Evolutionary conservation across 768 basidiomycete species (phyloP).

Genomic region (Crepidotus variabilis): DNA sequence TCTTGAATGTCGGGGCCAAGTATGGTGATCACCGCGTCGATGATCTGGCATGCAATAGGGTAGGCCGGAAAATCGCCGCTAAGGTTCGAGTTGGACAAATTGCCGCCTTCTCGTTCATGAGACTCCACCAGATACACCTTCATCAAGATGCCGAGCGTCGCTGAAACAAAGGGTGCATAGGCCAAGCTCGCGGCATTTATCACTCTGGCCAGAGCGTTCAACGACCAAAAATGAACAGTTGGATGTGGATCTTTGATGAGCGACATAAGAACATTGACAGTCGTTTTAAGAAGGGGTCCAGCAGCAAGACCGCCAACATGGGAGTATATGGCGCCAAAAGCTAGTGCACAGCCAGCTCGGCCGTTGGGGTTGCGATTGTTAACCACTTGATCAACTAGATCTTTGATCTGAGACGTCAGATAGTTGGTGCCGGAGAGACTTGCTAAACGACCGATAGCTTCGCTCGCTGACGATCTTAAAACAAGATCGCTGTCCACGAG

Average conservation of each 20-base stretch:
- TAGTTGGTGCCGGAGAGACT: constrained; percentile 81
- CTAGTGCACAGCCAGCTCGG: constrained; percentile 89
- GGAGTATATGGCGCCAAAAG: constrained; percentile 88
- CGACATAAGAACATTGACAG: constrained; percentile 92
- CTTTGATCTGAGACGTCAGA: constrained; percentile 83
- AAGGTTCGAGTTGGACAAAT: constrained; percentile 74
- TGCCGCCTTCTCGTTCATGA: constrained; percentile 92
- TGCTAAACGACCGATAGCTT: constrained; percentile 84
- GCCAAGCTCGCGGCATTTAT: constrained; percentile 90
- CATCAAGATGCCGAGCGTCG: constrained; percentile 85
- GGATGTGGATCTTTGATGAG: constrained; percentile 96
- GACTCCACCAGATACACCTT: constrained; percentile 87
- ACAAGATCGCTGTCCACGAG: constrained; percentile 77
- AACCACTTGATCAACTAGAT: constrained; percentile 89
- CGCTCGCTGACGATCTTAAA: constrained; percentile 76
- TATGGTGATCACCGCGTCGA: constrained; percentile 90
- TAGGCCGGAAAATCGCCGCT: constrained; percentile 91
- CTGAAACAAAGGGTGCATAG: constrained; percentile 84
- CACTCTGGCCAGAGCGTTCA: constrained; percentile 81
- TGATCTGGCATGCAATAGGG: constrained; percentile 86
- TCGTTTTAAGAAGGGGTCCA: constrained; percentile 90
- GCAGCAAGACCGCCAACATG: constrained; percentile 94
- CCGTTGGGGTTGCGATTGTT: constrained; percentile 90
- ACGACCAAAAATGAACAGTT: constrained; percentile 90
- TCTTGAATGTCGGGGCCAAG: constrained; percentile 96